Base-by-base conservation (phyloP, 768 basidiomycete genomes). In the Agrocybe pediades region DNA sequence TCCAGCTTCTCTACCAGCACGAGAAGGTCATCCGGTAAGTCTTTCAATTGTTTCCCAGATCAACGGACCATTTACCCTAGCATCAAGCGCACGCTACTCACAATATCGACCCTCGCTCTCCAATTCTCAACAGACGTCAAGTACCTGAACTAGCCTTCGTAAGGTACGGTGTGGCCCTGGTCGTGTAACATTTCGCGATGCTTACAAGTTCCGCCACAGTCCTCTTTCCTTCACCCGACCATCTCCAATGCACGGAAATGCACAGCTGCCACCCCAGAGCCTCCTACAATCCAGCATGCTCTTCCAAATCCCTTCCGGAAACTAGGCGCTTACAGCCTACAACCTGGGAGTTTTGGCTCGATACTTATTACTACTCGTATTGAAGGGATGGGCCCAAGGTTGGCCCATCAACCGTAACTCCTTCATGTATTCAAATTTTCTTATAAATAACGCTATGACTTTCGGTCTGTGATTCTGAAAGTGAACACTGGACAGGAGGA, bases 81-180 rank as follows among this genome's bases (percentile, higher is more conserved):
- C 20, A 16, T 29, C 21, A 20, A 23, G 16, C 19, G 21, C n/a
- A 27, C 25, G 41, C 60, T 26, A 41, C 42, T 17, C 45, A 54
- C 9, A 43, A 54, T 23, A 36, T 55, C 13, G 64, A 65, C 44
- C 62, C 64, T 27, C 62, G 64, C 15, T 65, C 64, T 16, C 64
- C 64, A 2, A 59, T 61, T 20, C 27, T 54, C 15, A 40, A 43
- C 9, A 50, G 27, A 44, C 9, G 40, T 5, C 57, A 55, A 49
- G 57, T 61, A 19, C 52, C 59, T 33, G 55, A 58, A n/a, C 33
- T 58, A 9, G 27, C 53, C n/a, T 57, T 43, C 46, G 45, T 48
- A 29, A 58, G 45, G 59, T 62, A 33, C 21, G 41, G 23, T 43
- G 13, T 11, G 42, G n/a, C n/a, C 42, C n/a, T 24, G 20, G 3